Conservation (phyloP, 2,329 filamentous ascomycete genomes). For the Onygenales sp. region DNA sequence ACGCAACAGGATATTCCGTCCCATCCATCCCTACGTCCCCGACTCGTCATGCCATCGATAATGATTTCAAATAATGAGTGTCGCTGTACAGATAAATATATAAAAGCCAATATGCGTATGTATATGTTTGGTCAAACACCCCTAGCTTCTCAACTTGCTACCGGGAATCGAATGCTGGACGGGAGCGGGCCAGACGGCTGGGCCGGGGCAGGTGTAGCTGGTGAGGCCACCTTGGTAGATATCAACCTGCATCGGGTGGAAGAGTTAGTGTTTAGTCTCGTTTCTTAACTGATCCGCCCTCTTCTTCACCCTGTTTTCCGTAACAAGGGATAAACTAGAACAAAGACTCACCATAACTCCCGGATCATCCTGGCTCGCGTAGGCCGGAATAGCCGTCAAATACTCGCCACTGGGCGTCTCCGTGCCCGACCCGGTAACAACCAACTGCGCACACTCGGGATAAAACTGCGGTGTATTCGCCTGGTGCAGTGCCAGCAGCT, state of each 20-base stretch:
- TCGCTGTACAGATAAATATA: too few relatives aligned
- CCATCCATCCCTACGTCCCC: neutral
- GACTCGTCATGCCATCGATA: neutral
- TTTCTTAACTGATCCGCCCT: slow-evolving; percentile 3
- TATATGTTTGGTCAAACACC: too few relatives aligned
- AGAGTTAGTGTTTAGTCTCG: too few relatives aligned
- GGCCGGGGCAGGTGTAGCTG: slow-evolving; percentile 41
- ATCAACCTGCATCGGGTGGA: slow-evolving; percentile 28
- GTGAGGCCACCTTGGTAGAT: slow-evolving; percentile 37
- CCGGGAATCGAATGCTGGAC: too few relatives aligned
- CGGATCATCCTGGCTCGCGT: slow-evolving; percentile 18
- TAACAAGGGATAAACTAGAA: neutral
- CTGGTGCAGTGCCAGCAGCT: slow-evolving; percentile 49
- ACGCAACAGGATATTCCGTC: too few relatives aligned
- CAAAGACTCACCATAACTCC: slow-evolving; percentile 24
- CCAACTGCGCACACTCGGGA: slow-evolving; percentile 48
- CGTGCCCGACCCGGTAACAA: slow-evolving; percentile 41
- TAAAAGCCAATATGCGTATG: too few relatives aligned
- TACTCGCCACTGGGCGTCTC: slow-evolving; percentile 32
- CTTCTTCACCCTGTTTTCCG: neutral
- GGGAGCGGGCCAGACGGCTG: slow-evolving; percentile 33
- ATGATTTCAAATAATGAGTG: too few relatives aligned
- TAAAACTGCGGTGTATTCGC: slow-evolving; percentile 46
- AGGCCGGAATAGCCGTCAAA: slow-evolving; percentile 36
- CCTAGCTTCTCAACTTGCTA: too few relatives aligned